Base-by-base conservation (phyloP, 106 monocot genomes). In the Dendrobium nobile region DNA sequence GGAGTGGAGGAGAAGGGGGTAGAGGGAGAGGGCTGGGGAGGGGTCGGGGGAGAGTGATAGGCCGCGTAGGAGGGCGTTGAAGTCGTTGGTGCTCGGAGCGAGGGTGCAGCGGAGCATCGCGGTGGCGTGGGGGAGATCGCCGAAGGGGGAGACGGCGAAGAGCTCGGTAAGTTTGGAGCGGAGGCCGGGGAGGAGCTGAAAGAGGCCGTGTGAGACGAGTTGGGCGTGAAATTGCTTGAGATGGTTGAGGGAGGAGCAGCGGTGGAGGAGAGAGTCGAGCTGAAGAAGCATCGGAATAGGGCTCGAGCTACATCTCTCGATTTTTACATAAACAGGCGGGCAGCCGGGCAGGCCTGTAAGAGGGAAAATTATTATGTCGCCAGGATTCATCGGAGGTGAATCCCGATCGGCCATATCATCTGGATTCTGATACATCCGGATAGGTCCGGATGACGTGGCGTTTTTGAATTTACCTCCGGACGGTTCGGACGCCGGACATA, bases 31-130 rank as follows among this genome's bases (percentile, higher is more conserved):
- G 72, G 95, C 86, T 44, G 45, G 78, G 61, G 59, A 18, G 64
- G 91, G 95, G 74, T 47, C 24, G 3, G 83, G 78, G 26, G 83
- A 78, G 47, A 73, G 5, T 6, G 93, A 81, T 80, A 88, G 82
- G 48, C 86, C 89, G 78, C 95, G 91, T 61, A 93, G 73, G 79
- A 85, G 41, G 82, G 95, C 82, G 86, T 95, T 95, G 85, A 79
- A 88, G 86, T 95, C 91, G 86, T 93, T 93, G 88, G 93, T 93
- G 44, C 83, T 58, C 43, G 86, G 89, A 76, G 1, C 47, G 48
- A 17, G 84, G 75, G 72, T 80, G 81, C 56, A 75, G 79, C 72
- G 59, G 82, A 95, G 75, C 58, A 82, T 47, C 67, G 80, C 11
- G 80, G 80, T 19, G 74, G 95, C 79, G 80, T 88, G 79, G 79